These are phyloP conservation scores for Termitomyces sp. DNA, from an alignment of 768 basidiomycete genomes.

Conservation along the genomic window DNA sequence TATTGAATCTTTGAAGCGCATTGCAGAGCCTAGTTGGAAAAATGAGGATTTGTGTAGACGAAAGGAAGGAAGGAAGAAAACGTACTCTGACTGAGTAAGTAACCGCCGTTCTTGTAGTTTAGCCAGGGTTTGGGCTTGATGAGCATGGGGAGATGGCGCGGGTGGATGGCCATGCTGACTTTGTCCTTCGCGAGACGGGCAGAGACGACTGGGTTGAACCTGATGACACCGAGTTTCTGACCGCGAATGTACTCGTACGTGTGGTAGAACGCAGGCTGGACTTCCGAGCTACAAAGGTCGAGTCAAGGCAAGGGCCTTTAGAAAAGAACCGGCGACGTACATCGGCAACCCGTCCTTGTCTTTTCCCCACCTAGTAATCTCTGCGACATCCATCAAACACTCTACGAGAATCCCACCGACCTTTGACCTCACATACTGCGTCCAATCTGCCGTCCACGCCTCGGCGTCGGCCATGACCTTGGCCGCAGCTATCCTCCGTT, in stretches of 20 bases:
- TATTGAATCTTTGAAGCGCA: conserved; percentile 89
- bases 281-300: conserved; percentile 48
- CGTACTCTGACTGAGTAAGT: conserved; percentile 73
- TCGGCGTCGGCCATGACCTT: conserved; percentile 62
- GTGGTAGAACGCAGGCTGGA: conserved; percentile 88
- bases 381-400: conserved; percentile 78
- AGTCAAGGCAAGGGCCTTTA: neutral
- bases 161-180: conserved; percentile 70
- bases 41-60: neutral
- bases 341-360: conserved; percentile 55
- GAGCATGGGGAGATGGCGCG: conserved; percentile 95
- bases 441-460: conserved; percentile 80
- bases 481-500: conserved; percentile 60
- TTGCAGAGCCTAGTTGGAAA: conserved; percentile 47
- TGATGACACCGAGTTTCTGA: conserved; percentile 87
- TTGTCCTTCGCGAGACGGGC: conserved; percentile 74
- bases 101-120: conserved; percentile 70
- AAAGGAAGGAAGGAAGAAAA: conserved; percentile 1
- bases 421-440: conserved; percentile 66
- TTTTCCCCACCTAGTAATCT: conserved; percentile 54
- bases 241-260: conserved; percentile 93
- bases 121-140: conserved; percentile 88
- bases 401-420: conserved; percentile 83
- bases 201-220: conserved; percentile 75
- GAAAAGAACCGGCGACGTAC: conserved; percentile 26